phyloP scores from a whole-genome alignment of 495 filamentous ascomycete genomes.

The Aspergillus conjunctus region DNA sequence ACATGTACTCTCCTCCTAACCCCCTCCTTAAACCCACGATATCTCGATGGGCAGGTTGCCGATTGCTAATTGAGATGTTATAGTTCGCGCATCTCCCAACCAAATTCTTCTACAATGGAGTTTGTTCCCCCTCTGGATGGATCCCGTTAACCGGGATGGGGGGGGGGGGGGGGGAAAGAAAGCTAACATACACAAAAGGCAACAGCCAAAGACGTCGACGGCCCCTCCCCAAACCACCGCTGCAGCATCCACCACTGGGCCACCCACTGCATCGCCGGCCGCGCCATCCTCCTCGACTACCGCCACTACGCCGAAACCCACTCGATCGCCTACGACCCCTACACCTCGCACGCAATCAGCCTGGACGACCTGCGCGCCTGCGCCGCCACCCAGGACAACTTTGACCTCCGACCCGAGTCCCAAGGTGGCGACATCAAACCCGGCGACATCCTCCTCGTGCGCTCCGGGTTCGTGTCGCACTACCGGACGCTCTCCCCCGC shows the following conservation, averaged over 20 bases:
- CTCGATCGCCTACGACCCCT: constrained; percentile 55
- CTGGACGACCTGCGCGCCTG: constrained; percentile 58
- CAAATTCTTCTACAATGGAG: constrained; percentile 55
- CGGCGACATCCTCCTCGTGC: constrained; percentile 68
- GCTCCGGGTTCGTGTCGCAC: constrained; percentile 64
- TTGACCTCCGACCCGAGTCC: constrained; percentile 43
- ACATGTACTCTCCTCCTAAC: constrained; percentile 47
- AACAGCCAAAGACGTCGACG: constrained; percentile 48
- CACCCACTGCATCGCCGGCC: constrained; percentile 49
- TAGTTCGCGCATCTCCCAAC: constrained; percentile 47
- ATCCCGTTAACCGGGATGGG: too few relatives aligned
- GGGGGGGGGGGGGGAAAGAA: too few relatives aligned
- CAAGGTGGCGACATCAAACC: constrained; percentile 63
- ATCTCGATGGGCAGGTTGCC: too few relatives aligned
- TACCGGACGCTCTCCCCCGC: constrained; percentile 48
- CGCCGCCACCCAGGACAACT: constrained; percentile 50
- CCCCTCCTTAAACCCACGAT: background rate
- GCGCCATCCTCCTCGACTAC: constrained; percentile 56
- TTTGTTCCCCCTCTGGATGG: constrained; percentile 19
- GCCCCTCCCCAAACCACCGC: constrained; percentile 48
- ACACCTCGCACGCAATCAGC: constrained; percentile 62
- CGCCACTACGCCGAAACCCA: constrained; percentile 40
- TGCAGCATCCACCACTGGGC: constrained; percentile 52
- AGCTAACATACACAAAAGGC: constrained; percentile 34
- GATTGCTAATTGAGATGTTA: constrained; percentile 13